Evolutionary conservation across 2,329 filamentous ascomycete genomes (phyloP), one percentile per base, ranked within the genome.

Genomic region (Clonostachys sp.): DNA sequence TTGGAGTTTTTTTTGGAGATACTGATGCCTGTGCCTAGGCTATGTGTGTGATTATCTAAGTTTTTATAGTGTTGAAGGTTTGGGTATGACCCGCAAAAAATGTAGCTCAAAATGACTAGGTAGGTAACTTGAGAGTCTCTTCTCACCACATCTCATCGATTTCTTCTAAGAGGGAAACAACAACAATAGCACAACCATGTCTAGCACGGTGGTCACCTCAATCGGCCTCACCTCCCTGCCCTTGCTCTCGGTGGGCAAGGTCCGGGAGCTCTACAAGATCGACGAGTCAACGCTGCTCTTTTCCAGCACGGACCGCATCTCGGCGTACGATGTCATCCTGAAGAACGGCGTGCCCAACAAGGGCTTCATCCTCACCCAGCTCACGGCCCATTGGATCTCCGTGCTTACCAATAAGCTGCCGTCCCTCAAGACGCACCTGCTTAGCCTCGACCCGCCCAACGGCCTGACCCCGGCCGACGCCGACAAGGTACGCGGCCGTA

Each of bases 311-410:
- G 91, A 96, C 71, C 86, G 94, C 55, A 94, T 96, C 65, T 96
- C 90, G 20, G 94, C 94, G 48, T 97, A 92, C 74, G 92, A 97
- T 77, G 90, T 95, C 57, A 83, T 95, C 57, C 84, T 95, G 77
- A 72, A 80, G 58, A 96, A 94, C 58, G 73, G 73, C 53, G 72
- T 79, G 45, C 71, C 73, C 42, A 61, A 70, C 61, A 82, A 82
- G 69, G 79, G 79, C 54, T 63, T 65, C 49, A 66, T 80, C 45
- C 67, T 81, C 44, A 76, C 71, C 30, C 59, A 64, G 42, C 56
- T 67, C 36, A 71, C 64, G 45, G 72, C 72, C 13, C 73, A 78
- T 57, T 83, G 78, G 78, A 81, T 83, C 64, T 58, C 63, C 36
- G 69, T 78, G 14, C 68, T 77, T 44, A 57, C 67, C 5, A 57